Percentiles rank a stretch among this genome's conserved stretches.
Evolutionary conservation across 257 asterid genomes (phyloP).

Genomic region (Gentiana macrophylla): DNA sequence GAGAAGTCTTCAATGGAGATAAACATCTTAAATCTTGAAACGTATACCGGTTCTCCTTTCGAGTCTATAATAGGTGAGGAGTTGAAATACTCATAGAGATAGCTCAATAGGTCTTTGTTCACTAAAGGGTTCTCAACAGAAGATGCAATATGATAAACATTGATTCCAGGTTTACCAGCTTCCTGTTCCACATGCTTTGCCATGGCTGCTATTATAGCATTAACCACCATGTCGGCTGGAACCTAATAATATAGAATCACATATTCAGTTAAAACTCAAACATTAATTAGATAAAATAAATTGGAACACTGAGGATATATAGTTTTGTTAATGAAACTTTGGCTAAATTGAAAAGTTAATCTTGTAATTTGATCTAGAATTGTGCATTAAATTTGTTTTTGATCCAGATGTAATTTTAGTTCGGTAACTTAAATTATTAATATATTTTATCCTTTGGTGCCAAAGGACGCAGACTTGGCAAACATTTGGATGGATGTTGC

Average conservation of each 20-base stretch:
- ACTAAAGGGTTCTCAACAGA: conserved; percentile 78
- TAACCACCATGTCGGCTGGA: conserved; percentile 53
- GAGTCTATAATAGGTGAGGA: conserved; percentile 60
- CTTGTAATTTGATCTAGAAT: too few species aligned
- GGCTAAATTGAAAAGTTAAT: too few species aligned
- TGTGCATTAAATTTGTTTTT: too few species aligned
- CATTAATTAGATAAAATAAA: too few species aligned
- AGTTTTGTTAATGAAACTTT: too few species aligned
- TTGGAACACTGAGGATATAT: too few species aligned
- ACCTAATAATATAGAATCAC: conserved; percentile 26
- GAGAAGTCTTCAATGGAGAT: conserved; percentile 82
- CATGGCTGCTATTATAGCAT: conserved; percentile 59
- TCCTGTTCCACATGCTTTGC: conserved; percentile 60
- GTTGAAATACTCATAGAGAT: conserved; percentile 62
- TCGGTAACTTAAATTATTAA: too few species aligned
- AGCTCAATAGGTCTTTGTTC: conserved; percentile 51
- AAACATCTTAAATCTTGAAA: conserved; percentile 67
- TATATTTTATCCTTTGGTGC: too few species aligned
- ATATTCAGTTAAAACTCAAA: too few species aligned
- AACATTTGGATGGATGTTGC: too few species aligned
- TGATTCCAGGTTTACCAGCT: conserved; percentile 39
- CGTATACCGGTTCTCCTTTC: conserved; percentile 53
- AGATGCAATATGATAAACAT: conserved; percentile 66
- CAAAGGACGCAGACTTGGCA: too few species aligned
- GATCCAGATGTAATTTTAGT: too few species aligned